Conservation (phyloP, 768 basidiomycete species). For the Baorangia bicolor region DNA sequence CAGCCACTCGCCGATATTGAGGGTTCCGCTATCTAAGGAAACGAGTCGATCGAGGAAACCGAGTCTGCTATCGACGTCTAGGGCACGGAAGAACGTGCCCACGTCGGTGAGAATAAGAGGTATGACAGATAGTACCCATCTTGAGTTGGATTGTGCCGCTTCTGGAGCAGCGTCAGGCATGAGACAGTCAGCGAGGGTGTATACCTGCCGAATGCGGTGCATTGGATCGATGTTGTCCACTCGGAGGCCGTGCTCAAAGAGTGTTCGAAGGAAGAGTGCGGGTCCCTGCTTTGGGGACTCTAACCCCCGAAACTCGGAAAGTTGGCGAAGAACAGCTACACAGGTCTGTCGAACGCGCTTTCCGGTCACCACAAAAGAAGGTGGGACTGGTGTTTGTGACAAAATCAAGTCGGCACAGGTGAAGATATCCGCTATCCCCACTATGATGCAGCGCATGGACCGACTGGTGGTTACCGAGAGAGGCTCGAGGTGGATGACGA, state of each 20-base stretch:
- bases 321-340: slow-evolving; percentile 44
- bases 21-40: slow-evolving; percentile 51
- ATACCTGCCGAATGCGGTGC: slow-evolving; percentile 53
- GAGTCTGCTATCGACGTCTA: slow-evolving; percentile 55
- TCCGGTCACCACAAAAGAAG: slow-evolving; percentile 23
- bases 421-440: slow-evolving; percentile 53
- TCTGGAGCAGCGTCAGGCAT: slow-evolving; percentile 40
- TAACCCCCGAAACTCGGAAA: slow-evolving; percentile 35
- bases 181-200: slow-evolving; percentile 54
- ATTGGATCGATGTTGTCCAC: slow-evolving; percentile 52
- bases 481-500: slow-evolving; percentile 48
- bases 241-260: slow-evolving; percentile 50
- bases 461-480: slow-evolving; percentile 52
- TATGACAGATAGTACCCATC: slow-evolving; percentile 55
- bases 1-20: slow-evolving; percentile 54
- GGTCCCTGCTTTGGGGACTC: slow-evolving; percentile 38
- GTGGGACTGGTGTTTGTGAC: slow-evolving; percentile 36
- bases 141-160: slow-evolving; percentile 32
- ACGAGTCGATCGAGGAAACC: slow-evolving; percentile 55
- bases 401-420: slow-evolving; percentile 50
- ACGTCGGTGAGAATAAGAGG: slow-evolving; percentile 57
- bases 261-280: slow-evolving; percentile 51
- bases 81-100: slow-evolving; percentile 49
- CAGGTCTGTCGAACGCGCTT: slow-evolving; percentile 50
- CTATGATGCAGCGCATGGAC: slow-evolving; percentile 43